Evolutionary conservation across 1,284 basidiomycete species (phyloP).

Genomic region (Psilocybe mexicana): DNA sequence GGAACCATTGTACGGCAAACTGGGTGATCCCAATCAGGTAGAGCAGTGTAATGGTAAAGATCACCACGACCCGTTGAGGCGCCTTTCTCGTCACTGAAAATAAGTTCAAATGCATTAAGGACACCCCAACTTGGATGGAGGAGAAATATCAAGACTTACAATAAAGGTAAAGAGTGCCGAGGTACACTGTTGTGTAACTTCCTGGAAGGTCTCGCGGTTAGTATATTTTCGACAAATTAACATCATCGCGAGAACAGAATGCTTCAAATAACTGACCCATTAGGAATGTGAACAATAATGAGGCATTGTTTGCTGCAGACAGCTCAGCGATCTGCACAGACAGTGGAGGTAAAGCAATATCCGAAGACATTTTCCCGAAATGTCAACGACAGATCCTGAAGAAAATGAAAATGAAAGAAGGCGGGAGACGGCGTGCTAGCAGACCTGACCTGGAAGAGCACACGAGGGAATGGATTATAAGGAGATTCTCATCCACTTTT

Average conservation of each 20-base stretch:
- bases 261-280: neutral
- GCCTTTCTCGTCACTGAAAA: neutral
- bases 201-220: neutral
- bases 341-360: neutral
- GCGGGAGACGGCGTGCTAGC: too few relatives aligned
- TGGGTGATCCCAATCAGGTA: neutral
- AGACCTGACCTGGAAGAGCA: too few relatives aligned
- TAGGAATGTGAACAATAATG: neutral
- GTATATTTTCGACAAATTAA: neutral
- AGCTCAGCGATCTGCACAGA: neutral
- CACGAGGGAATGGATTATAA: too few relatives aligned
- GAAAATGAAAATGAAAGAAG: too few relatives aligned
- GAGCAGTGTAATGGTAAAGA: neutral
- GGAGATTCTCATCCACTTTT: too few relatives aligned
- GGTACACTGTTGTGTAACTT: neutral
- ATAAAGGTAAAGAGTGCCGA: neutral
- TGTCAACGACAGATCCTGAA: too few relatives aligned
- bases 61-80: neutral
- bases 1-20: neutral
- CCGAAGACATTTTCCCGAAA: too few relatives aligned
- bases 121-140: neutral
- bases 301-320: neutral
- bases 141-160: neutral
- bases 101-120: neutral
- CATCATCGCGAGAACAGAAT: neutral